A percentile compares a stretch with the other conserved stretches of the same genome.
Evolutionary conservation across 345 rosid species (phyloP).

Genomic region (Lagerstroemia speciosa): DNA sequence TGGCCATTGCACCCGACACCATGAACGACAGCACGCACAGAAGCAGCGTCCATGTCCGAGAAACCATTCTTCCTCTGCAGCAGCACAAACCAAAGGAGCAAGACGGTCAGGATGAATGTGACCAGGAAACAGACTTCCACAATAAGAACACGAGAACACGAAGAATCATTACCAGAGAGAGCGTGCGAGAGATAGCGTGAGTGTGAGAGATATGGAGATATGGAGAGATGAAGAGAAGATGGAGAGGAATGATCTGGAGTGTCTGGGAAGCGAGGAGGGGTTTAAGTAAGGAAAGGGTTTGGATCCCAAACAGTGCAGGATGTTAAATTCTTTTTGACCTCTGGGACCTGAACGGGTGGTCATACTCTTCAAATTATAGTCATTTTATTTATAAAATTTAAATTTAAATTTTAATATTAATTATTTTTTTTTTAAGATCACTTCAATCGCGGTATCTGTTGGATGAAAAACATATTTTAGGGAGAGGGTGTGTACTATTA

Average conservation of each 20-base stretch:
- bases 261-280: not conserved
- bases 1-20: constrained; percentile 45
- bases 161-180: not conserved
- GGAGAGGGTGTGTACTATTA: too few species aligned
- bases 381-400: too few species aligned
- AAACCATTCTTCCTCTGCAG: constrained; percentile 23
- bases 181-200: not conserved
- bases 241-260: not conserved
- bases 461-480: too few species aligned
- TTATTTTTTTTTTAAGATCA: too few species aligned
- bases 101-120: not conserved
- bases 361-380: too few species aligned
- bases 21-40: constrained; percentile 24
- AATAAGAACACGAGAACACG: not conserved
- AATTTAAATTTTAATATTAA: too few species aligned
- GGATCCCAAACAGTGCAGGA: not conserved
- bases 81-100: not conserved
- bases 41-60: constrained; percentile 15
- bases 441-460: too few species aligned
- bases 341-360: too few species aligned
- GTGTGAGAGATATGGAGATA: not conserved
- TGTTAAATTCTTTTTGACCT: too few species aligned
- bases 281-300: constrained; percentile 8
- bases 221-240: not conserved
- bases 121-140: not conserved